phyloP scores from a whole-genome alignment of 1,284 basidiomycete genomes.

The Golubevia pallescens region DNA sequence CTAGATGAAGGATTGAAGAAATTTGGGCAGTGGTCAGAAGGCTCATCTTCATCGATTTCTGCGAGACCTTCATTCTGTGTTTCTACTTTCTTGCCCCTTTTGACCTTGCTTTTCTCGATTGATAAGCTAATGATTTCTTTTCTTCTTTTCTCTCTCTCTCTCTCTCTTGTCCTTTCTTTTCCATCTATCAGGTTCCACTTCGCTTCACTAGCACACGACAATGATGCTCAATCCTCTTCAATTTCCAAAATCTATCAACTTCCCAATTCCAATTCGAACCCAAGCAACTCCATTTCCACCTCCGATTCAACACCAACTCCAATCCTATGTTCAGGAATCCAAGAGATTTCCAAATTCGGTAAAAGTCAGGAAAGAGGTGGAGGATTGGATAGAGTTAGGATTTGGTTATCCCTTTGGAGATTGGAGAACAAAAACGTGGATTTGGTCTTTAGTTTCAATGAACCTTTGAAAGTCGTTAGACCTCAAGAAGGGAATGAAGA shows the following conservation, averaged over 20 bases:
- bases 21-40: too few species aligned
- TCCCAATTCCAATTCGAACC: too few species aligned
- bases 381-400: constrained; percentile 19
- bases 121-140: too few species aligned
- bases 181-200: constrained; percentile 51
- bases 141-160: not conserved
- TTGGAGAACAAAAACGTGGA: constrained; percentile 46
- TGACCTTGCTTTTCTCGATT: too few species aligned
- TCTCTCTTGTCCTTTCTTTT: not conserved
- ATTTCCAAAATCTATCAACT: constrained; percentile 16
- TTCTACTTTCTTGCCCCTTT: too few species aligned
- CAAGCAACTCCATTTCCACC: not conserved
- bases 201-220: constrained; percentile 58
- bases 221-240: constrained; percentile 32
- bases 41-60: too few species aligned
- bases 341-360: constrained; percentile 52
- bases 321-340: constrained; percentile 34
- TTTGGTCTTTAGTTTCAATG: constrained; percentile 54
- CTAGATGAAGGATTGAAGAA: too few species aligned
- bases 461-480: constrained; percentile 17
- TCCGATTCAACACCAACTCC: constrained; percentile 19
- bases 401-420: constrained; percentile 55
- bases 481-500: not conserved
- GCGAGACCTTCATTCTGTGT: too few species aligned
- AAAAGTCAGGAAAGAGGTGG: constrained; percentile 19